Conservation (phyloP, 225 moss, liverwort and hornwort genomes). For the Rhytidiadelphus loreus region DNA sequence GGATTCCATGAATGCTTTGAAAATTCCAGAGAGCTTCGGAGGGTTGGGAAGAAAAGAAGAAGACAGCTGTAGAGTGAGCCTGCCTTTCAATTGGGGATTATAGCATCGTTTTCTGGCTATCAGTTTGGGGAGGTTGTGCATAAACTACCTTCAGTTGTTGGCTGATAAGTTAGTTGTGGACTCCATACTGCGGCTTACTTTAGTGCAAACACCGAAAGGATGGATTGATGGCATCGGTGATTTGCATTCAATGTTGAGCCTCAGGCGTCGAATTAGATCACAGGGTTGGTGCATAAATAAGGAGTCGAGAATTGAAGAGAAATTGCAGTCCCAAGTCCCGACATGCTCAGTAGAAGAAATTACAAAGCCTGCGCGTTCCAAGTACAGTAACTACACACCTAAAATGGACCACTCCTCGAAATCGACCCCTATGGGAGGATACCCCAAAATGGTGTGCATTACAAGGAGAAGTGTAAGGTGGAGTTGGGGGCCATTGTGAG, state of each 20-base stretch:
- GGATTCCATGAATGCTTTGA: slow-evolving; percentile 86
- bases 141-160: background rate
- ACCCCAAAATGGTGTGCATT: too few relatives aligned
- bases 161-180: background rate
- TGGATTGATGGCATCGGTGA: background rate
- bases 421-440: too few relatives aligned
- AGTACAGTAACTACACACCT: slow-evolving; percentile 1
- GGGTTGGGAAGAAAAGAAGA: slow-evolving; percentile 46
- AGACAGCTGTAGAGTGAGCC: background rate
- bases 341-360: background rate
- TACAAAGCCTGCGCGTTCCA: background rate
- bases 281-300: background rate
- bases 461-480: too few relatives aligned
- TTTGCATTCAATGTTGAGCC: background rate
- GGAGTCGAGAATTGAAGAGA: background rate
- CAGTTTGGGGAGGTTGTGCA: background rate
- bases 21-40: slow-evolving; percentile 48
- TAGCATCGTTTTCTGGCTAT: background rate
- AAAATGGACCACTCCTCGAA: too few relatives aligned
- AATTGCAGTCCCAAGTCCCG: background rate
- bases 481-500: too few relatives aligned
- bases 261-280: background rate
- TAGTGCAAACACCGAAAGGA: background rate
- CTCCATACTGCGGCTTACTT: background rate
- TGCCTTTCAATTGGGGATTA: background rate